phyloP scores from a whole-genome alignment of 1,284 basidiomycete genomes.

The Blastosporella zonata region DNA sequence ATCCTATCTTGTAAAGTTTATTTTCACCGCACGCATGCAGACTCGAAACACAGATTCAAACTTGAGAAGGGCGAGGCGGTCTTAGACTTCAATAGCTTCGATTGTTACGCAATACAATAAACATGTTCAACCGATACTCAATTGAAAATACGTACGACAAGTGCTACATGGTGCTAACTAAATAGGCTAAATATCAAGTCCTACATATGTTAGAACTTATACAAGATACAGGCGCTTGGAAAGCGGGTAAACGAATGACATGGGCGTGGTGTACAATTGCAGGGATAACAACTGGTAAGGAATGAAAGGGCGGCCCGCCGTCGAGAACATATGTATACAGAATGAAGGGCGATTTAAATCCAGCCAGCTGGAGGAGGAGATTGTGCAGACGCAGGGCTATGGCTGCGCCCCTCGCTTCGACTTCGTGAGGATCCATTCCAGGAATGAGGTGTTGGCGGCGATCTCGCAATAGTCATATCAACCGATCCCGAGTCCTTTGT shows the following conservation, averaged over 20 bases:
- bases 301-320: neutral
- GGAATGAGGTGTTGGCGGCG: constrained; percentile 39
- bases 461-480: constrained; percentile 21
- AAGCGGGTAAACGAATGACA: constrained; percentile 2
- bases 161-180: too few relatives aligned
- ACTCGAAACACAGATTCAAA: too few relatives aligned
- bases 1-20: constrained; percentile 9
- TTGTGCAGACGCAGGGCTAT: constrained; percentile 26
- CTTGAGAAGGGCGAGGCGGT: too few relatives aligned
- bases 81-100: too few relatives aligned
- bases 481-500: constrained; percentile 19
- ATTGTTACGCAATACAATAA: too few relatives aligned
- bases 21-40: neutral
- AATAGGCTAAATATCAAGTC: neutral
- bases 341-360: constrained; percentile 33
- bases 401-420: constrained; percentile 27
- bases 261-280: neutral
- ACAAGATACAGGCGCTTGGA: neutral
- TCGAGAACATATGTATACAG: neutral
- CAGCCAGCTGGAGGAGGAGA: constrained; percentile 47
- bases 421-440: constrained; percentile 31
- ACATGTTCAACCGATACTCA: too few relatives aligned
- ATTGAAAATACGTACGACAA: too few relatives aligned
- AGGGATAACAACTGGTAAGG: neutral
- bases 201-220: neutral